Base-by-base conservation (phyloP, 805 yeast genomes). In the Kodamaea jinghongensis region DNA sequence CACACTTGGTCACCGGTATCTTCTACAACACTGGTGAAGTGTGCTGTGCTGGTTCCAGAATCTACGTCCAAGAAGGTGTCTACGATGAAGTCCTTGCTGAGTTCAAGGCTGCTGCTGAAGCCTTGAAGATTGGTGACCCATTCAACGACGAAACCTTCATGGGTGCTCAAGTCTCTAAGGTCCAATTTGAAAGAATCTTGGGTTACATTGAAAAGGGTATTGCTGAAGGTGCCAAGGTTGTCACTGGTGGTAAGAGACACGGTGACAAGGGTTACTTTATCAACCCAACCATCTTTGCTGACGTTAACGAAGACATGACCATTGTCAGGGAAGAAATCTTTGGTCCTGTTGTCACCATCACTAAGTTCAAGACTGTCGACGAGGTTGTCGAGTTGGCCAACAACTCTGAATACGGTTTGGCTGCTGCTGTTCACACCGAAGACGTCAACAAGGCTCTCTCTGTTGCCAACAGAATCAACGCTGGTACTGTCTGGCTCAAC, bases 11-110 rank as follows among this genome's bases (percentile, higher is more conserved):
- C 43, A 61, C 75, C 42, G 96, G 96, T 64, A 89, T 90, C 58
- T 87, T 83, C 75, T 87, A 78, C 77, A 90, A 90, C 75, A 82
- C 90, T 58, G 98, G 98, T 68, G 96, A 91, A 71, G 90, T 87
- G 43, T 90, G 98, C 70, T 84, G 89, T 58, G 97, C 96, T 27
- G 95, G 96, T 49, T 88, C 96, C 41, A 81, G 98, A 67, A 70
- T 89, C 49, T 86, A 87, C 61, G 83, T 90, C 44, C 96, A 90
- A 67, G 95, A 85, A 49, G 76, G 78, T 27, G 73, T 88, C 52
- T 86, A 90, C 66, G 96, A 90, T 48, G 73, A 82, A 62, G 78
- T 88, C 47, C 61, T 88, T 42, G 73, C 67, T 26, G 81, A 73
- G 49, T 78, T 86, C 59, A 79, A 78, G 60, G 56, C 55, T 15